A percentile compares a stretch with the other conserved stretches of the same genome.
Conservation (phyloP, 345 rosid genomes). For the Salix udensis region DNA sequence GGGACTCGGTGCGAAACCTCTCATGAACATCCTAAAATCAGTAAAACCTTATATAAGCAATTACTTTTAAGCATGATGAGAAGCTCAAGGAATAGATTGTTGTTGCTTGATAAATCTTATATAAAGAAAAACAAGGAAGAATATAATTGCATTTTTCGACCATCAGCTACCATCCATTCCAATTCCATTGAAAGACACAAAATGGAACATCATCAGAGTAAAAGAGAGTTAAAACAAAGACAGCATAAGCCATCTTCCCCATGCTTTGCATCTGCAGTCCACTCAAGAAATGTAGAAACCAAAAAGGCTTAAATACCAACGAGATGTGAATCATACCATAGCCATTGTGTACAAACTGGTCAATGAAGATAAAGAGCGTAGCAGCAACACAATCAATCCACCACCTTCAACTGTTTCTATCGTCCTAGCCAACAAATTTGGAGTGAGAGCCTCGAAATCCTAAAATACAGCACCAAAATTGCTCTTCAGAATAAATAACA, state of each 20-base stretch:
- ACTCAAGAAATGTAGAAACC: not conserved
- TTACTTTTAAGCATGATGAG: not conserved
- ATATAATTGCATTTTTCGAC: not conserved
- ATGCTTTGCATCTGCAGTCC: not conserved
- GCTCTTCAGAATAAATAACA: conserved; percentile 1
- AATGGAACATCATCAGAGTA: not conserved
- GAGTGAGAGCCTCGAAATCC: conserved; percentile 98
- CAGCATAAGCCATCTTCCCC: not conserved
- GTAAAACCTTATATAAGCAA: not conserved
- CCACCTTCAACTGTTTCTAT: conserved; percentile 98
- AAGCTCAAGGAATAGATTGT: not conserved
- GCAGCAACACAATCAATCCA: conserved; percentile 71
- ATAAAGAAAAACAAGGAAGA: not conserved
- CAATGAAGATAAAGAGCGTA: conserved; percentile 74
- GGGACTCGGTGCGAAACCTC: conserved; percentile 92
- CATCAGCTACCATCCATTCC: not conserved
- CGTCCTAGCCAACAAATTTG: conserved; percentile 91
- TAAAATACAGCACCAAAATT: conserved; percentile 22
- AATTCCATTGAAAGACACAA: too few relatives aligned
- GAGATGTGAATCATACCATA: conserved; percentile 55
- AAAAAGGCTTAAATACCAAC: not conserved
- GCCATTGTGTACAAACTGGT: conserved; percentile 94
- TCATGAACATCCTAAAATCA: conserved; percentile 90
- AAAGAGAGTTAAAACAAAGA: not conserved
- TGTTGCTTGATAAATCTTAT: not conserved